phyloP scores from a whole-genome alignment of 768 basidiomycete genomes.

The Podaxis sp. region DNA sequence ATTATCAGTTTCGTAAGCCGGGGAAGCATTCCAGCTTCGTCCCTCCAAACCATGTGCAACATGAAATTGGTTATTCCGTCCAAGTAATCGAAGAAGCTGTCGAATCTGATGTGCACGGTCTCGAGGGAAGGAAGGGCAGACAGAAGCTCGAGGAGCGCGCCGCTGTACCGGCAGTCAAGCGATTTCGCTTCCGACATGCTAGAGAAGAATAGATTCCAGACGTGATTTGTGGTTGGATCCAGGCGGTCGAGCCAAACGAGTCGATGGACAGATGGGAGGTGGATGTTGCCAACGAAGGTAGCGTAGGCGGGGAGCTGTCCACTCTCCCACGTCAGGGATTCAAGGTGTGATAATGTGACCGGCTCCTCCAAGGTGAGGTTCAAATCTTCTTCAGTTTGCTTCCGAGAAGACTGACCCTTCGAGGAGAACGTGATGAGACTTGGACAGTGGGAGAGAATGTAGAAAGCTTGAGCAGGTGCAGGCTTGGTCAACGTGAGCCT shows the following conservation, averaged over 20 bases:
- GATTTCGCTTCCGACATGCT: not conserved
- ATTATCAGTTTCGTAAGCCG: not conserved
- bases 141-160: not conserved
- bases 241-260: not conserved
- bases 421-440: not conserved
- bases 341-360: not conserved
- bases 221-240: not conserved
- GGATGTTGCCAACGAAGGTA: not conserved
- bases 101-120: not conserved
- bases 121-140: not conserved
- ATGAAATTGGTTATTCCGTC: not conserved
- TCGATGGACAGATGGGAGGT: constrained; percentile 3
- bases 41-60: not conserved
- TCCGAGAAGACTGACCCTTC: not conserved
- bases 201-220: constrained; percentile 1
- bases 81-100: not conserved
- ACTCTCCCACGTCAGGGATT: not conserved
- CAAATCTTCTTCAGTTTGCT: not conserved
- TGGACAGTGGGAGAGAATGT: not conserved
- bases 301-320: not conserved
- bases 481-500: not conserved
- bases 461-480: not conserved
- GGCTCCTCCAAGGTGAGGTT: not conserved
- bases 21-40: not conserved
- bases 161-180: not conserved